Percentiles rank a stretch among this genome's conserved stretches.
These are phyloP conservation scores for Zasmidium angulare DNA, from an alignment of 2,329 filamentous ascomycete genomes.

Conservation along the genomic window DNA sequence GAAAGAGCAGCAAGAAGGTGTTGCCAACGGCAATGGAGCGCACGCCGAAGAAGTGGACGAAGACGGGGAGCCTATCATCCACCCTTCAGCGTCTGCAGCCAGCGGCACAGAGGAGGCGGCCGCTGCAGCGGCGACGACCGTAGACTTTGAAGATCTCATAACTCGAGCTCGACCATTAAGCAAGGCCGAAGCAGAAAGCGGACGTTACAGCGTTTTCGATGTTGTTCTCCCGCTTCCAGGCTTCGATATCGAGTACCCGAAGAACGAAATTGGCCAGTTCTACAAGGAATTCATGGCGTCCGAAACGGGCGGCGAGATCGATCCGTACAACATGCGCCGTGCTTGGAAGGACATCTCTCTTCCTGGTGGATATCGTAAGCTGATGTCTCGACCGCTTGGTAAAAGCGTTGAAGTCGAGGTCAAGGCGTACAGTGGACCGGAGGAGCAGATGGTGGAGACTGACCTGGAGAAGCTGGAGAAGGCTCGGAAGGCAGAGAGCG, in stretches of 20 bases:
- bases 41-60: conserved; percentile 51
- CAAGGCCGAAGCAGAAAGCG: conserved; percentile 73
- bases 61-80: conserved; percentile 66
- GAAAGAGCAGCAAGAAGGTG: conserved; percentile 49
- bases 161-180: conserved; percentile 72
- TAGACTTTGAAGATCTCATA: conserved; percentile 59
- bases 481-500: conserved; percentile 10
- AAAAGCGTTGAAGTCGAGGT: conserved; percentile 63
- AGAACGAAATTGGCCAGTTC: conserved; percentile 78
- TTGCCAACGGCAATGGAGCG: conserved; percentile 33
- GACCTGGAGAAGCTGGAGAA: conserved; percentile 68
- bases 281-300: conserved; percentile 85
- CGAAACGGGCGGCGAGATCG: conserved; percentile 71
- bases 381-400: conserved; percentile 68
- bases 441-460: conserved; percentile 84
- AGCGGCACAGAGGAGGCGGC: conserved; percentile 7
- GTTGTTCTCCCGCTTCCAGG: conserved; percentile 90
- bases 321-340: conserved; percentile 84
- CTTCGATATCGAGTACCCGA: conserved; percentile 82
- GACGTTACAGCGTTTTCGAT: conserved; percentile 79
- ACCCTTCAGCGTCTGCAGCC: conserved; percentile 45
- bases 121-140: conserved; percentile 40
- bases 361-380: conserved; percentile 82
- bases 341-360: conserved; percentile 84
- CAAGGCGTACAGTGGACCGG: conserved; percentile 65